Conservation (phyloP, 257 asterid species). For the Leptodermis oblonga region DNA sequence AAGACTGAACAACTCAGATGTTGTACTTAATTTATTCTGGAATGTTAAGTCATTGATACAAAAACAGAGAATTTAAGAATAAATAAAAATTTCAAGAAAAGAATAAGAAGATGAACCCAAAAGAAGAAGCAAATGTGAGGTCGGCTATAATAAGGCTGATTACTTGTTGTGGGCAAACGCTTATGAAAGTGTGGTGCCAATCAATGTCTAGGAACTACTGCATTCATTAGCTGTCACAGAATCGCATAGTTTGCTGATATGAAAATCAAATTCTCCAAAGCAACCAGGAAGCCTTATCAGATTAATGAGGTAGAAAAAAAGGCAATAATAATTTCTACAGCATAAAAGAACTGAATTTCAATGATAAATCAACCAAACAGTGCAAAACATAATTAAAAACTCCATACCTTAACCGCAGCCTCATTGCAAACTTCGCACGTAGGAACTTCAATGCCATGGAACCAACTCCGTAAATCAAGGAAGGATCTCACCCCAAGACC, state of each 20-base stretch:
- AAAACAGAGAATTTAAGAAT: not conserved
- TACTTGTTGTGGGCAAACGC: not conserved
- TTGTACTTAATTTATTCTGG: no score
- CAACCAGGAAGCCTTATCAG: not conserved
- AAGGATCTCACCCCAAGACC: conserved; percentile 89
- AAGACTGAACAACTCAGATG: no score
- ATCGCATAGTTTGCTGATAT: not conserved
- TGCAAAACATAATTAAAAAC: not conserved
- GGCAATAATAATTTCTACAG: not conserved
- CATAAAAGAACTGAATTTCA: not conserved
- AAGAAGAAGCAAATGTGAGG: not conserved
- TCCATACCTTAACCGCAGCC: conserved; percentile 80
- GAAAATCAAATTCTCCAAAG: not conserved
- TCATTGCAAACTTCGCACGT: conserved; percentile 89
- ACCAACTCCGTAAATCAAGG: conserved; percentile 93
- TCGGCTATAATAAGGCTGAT: not conserved
- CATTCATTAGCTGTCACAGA: not conserved
- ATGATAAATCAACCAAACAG: conserved; percentile 7
- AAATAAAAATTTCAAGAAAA: not conserved
- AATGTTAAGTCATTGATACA: not conserved
- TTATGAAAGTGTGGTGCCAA: not conserved
- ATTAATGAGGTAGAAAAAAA: not conserved
- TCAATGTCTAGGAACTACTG: not conserved
- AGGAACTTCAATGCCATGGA: conserved; percentile 69
- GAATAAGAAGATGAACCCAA: not conserved